Conservation (phyloP, 2,329 filamentous ascomycete genomes). For the Periconia sp. region DNA sequence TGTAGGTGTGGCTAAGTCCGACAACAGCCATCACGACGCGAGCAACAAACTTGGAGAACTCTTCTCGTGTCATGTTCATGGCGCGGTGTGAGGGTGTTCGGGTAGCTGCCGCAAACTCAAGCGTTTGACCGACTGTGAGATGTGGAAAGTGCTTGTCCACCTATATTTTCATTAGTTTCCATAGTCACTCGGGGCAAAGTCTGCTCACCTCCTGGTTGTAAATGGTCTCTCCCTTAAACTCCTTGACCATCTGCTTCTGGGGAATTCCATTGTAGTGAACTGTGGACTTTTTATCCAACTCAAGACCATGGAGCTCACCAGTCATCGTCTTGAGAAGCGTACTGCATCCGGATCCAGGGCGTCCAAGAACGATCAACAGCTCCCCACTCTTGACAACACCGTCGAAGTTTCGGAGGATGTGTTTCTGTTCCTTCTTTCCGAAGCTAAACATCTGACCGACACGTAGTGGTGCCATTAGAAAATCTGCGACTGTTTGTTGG, state of each 20-base stretch:
- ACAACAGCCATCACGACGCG: constrained; percentile 61
- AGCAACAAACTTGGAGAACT: constrained; percentile 54
- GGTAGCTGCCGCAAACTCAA: constrained; percentile 62
- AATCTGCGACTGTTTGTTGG: constrained; percentile 69
- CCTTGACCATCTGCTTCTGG: constrained; percentile 51
- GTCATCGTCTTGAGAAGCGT: constrained; percentile 68
- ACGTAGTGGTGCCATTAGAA: constrained; percentile 64
- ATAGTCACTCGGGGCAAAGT: not conserved
- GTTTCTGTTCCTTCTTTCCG: constrained; percentile 57
- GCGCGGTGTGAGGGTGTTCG: constrained; percentile 55
- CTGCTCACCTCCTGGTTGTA: constrained; percentile 51
- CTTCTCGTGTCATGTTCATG: constrained; percentile 46
- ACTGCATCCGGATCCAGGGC: constrained; percentile 65
- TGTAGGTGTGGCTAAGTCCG: constrained; percentile 61
- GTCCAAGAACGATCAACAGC: constrained; percentile 54
- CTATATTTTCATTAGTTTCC: constrained; percentile 6
- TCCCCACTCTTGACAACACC: constrained; percentile 59
- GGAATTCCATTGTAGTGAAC: constrained; percentile 68
- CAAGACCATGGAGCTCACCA: constrained; percentile 65
- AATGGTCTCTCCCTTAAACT: constrained; percentile 54
- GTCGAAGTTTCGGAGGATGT: constrained; percentile 62
- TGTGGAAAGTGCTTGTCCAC: constrained; percentile 62
- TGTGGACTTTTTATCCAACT: constrained; percentile 56
- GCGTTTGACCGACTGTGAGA: constrained; percentile 62
- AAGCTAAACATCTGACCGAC: constrained; percentile 61